Evolutionary conservation across 352 stramenopile genomes (phyloP), one percentile per base, ranked within the genome.

Genomic region (Phytophthora litchii): DNA sequence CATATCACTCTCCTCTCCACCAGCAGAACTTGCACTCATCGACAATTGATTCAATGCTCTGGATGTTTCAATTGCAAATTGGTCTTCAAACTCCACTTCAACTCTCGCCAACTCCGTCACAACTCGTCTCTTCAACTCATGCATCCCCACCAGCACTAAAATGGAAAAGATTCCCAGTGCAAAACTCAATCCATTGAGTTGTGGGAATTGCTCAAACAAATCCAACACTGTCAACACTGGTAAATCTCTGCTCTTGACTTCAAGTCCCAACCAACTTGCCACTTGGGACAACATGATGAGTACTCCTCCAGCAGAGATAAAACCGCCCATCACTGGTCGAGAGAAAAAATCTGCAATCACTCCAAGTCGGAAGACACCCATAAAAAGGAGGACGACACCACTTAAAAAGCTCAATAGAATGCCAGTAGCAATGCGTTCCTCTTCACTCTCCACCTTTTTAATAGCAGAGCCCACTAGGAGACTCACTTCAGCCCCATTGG

Each of bases 331-430:
- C 5, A 84, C 78, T 1, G 83, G 83, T 14, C 78, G 61, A 0
- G 83, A 92, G 62, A 92, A 92, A 54, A 88, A 92, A 46, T 77
- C 81, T 3, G 83, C 78, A 29, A 89, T 62, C 1, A 83, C 70
- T 0, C 83, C 83, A n/a, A 89, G 74, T 23, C 79, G 64, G 11
- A 88, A 67, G 31, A 89, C 36, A 1, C 80, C 83, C 35, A 78
- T 75, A 43, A 80, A 58, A 3, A 92, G 47, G 58, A 90, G 80
- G 32, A 92, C 60, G 0, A 76, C 20, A 0, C 83, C 83, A 13
- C 74, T 76, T 41, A 89, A 67, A 50, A 92, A 92, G n/a, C 74
- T 83, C 50, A 92, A 41, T n/a, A 92, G 25, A 34, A 91, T 91
- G 13, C 74, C 83, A 0, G 74, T 88, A 0, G 78, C 77, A 11